A percentile compares a stretch with the other conserved stretches of the same genome.
phyloP scores from a whole-genome alignment of 2,329 filamentous ascomycete genomes.

The Remersonia thermophila region DNA sequence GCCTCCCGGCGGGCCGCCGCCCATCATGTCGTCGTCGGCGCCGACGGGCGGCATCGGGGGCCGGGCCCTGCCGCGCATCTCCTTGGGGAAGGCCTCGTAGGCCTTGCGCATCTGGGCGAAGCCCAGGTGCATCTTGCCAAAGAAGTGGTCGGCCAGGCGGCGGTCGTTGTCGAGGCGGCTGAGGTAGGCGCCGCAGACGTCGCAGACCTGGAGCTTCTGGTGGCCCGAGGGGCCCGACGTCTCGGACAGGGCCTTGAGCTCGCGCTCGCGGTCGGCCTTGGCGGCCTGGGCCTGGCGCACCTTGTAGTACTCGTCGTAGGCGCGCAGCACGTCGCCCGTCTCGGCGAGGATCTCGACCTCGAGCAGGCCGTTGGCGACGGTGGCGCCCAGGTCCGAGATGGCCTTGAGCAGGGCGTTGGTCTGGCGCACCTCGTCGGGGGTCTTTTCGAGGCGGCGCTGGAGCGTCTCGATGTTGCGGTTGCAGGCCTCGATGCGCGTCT shows the following conservation, averaged over 20 bases:
- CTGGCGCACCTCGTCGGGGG: constrained; percentile 91
- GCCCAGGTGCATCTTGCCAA: constrained; percentile 97
- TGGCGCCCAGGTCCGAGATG: constrained; percentile 68
- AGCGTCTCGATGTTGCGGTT: constrained; percentile 86
- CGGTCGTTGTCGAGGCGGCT: constrained; percentile 88
- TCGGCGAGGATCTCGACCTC: constrained; percentile 82
- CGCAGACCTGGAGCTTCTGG: constrained; percentile 96
- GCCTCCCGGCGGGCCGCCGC: constrained; percentile 33
- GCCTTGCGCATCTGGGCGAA: constrained; percentile 98
- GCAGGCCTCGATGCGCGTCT: constrained; percentile 94
- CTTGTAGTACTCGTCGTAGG: constrained; percentile 79
- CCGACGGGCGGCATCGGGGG: constrained; percentile 38
- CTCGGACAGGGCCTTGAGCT: constrained; percentile 82
- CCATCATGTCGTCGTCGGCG: too few species aligned
- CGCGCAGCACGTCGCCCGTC: constrained; percentile 65
- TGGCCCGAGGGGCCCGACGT: constrained; percentile 88
- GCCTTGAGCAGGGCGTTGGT: constrained; percentile 80
- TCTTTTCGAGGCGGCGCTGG: constrained; percentile 87
- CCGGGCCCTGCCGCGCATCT: constrained; percentile 54
- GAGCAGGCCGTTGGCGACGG: constrained; percentile 68
- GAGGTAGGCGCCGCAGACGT: constrained; percentile 93
- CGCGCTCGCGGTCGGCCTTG: constrained; percentile 73
- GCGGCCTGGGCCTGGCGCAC: constrained; percentile 67
- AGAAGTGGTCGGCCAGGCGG: constrained; percentile 90
- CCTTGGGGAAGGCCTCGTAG: constrained; percentile 73